phyloP scores from a whole-genome alignment of 257 asterid species.

The Ajuga chamaepitys region DNA sequence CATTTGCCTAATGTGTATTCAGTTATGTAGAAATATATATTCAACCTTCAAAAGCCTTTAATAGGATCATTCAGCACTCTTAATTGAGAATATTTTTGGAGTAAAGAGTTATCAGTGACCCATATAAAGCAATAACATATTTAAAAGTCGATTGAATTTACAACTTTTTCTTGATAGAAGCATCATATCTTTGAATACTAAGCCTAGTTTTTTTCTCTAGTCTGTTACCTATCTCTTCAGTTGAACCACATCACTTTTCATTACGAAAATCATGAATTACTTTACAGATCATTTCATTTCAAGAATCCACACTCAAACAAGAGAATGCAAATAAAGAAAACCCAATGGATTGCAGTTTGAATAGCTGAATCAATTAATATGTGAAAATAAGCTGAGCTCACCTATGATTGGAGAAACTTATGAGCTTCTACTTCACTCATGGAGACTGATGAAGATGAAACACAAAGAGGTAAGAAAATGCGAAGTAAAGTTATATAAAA shows the following conservation, averaged over 20 bases:
- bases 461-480: too few relatives aligned
- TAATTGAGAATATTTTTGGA: too few relatives aligned
- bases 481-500: too few relatives aligned
- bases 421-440: background rate
- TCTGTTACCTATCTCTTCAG: background rate
- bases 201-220: background rate
- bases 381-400: background rate
- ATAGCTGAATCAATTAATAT: background rate
- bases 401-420: background rate
- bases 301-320: background rate
- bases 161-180: constrained; percentile 13
- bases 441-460: background rate
- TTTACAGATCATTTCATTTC: background rate
- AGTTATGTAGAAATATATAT: too few relatives aligned
- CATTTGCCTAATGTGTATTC: too few relatives aligned
- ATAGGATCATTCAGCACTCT: too few relatives aligned
- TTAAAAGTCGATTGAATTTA: constrained; percentile 8
- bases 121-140: too few relatives aligned
- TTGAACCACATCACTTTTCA: background rate
- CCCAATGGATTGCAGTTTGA: background rate
- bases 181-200: constrained; percentile 20
- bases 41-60: too few relatives aligned
- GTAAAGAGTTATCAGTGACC: too few relatives aligned
- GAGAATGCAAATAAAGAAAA: background rate
- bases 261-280: background rate